Conservation (phyloP, 1,139 yeast species). For the Nakaseomyces uthaithaninus region DNA sequence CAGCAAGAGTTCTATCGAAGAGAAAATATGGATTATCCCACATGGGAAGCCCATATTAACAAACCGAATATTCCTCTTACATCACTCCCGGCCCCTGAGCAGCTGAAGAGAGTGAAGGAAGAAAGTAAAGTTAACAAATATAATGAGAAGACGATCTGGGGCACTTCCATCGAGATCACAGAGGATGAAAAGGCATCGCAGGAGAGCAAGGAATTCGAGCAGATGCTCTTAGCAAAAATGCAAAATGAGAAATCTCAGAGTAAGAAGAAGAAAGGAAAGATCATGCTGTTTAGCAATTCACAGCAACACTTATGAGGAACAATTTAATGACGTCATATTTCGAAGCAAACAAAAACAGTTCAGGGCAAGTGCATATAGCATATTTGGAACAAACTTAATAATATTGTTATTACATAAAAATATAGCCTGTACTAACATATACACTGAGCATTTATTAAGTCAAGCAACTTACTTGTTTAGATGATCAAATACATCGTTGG, state of each 20-base stretch:
- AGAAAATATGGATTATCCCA: slow-evolving; percentile 39
- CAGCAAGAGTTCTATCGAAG: slow-evolving; percentile 49
- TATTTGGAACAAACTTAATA: too few relatives aligned
- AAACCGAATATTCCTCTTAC: slow-evolving; percentile 10
- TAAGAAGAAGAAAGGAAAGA: slow-evolving; percentile 26
- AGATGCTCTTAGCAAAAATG: slow-evolving; percentile 24
- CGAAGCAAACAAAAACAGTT: too few relatives aligned
- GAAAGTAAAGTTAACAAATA: slow-evolving; percentile 10
- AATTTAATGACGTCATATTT: too few relatives aligned
- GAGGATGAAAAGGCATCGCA: slow-evolving; percentile 23
- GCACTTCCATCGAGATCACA: slow-evolving; percentile 43
- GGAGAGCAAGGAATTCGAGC: slow-evolving; percentile 28
- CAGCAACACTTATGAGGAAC: slow-evolving; percentile 10
- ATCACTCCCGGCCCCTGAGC: slow-evolving; percentile 14
- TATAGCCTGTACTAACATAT: too few relatives aligned
- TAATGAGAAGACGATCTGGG: slow-evolving; percentile 49
- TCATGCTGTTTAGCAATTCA: slow-evolving; percentile 25
- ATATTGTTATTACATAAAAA: too few relatives aligned
- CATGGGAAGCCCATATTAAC: slow-evolving; percentile 2
- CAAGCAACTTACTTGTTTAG: too few relatives aligned
- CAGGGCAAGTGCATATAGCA: too few relatives aligned
- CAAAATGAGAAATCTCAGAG: slow-evolving; percentile 10
- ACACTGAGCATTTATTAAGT: too few relatives aligned
- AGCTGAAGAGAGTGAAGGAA: slow-evolving; percentile 1
- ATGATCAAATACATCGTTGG: too few relatives aligned